These are phyloP conservation scores for Carex arenaria DNA, from an alignment of 202 grass and related monocot genomes.

Conservation along the genomic window DNA sequence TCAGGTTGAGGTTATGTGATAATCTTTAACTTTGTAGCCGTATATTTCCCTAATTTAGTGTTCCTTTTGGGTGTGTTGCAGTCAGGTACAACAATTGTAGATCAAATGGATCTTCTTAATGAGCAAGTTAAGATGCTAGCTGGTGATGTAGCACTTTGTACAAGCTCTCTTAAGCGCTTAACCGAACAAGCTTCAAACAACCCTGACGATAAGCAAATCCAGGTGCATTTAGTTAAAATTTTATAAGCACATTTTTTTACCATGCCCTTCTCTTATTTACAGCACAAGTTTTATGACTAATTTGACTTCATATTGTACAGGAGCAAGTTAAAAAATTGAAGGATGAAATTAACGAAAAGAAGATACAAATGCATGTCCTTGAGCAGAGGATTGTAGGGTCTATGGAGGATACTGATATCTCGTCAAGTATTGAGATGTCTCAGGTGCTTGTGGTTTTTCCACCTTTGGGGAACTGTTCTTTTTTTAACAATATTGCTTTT, in stretches of 20 bases:
- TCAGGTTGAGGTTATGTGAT: background rate
- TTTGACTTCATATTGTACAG: slow-evolving; percentile 31
- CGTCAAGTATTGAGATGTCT: slow-evolving; percentile 56
- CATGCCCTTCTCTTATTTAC: background rate
- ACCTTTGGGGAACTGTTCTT: background rate
- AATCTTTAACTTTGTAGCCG: background rate
- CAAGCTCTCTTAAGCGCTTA: slow-evolving; percentile 93
- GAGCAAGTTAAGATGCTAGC: slow-evolving; percentile 96
- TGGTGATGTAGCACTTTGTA: slow-evolving; percentile 89
- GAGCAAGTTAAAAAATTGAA: slow-evolving; percentile 76
- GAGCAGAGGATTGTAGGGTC: slow-evolving; percentile 80
- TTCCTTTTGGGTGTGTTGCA: slow-evolving; percentile 33
- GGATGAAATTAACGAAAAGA: slow-evolving; percentile 88
- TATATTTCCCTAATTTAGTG: slow-evolving; percentile 7
- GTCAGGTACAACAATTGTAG: slow-evolving; percentile 85
- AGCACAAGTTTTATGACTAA: background rate
- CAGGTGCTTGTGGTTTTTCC: slow-evolving; percentile 40
- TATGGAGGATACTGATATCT: slow-evolving; percentile 53
- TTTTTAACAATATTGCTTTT: slow-evolving; percentile 18
- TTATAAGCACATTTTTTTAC: background rate
- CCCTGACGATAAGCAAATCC: slow-evolving; percentile 62
- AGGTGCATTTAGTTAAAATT: slow-evolving; percentile 26
- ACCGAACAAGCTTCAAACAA: slow-evolving; percentile 63
- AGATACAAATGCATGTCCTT: slow-evolving; percentile 76
- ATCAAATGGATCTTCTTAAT: slow-evolving; percentile 98